These are phyloP conservation scores for Juglanconis juglandina DNA, from an alignment of 2,329 filamentous ascomycete genomes.

Conservation along the genomic window DNA sequence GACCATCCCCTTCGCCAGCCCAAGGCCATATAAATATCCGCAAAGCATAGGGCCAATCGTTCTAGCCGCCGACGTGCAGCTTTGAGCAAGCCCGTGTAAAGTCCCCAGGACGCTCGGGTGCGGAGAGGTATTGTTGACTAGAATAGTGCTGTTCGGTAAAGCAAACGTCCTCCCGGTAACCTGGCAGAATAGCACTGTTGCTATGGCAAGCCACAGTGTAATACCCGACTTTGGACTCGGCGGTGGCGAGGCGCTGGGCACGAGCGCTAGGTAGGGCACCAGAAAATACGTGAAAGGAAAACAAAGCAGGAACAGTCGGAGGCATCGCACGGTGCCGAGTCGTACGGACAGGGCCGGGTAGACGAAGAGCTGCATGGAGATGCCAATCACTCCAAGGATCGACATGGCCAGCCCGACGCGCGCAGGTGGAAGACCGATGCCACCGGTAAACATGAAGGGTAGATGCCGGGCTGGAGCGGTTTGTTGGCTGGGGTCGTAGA, in stretches of 20 bases:
- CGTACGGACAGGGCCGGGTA: conserved; percentile 66
- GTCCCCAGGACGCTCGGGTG: conserved; percentile 46
- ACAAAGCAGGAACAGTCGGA: conserved; percentile 64
- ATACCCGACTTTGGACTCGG: conserved; percentile 49
- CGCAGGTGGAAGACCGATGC: conserved; percentile 68
- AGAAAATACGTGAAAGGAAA: conserved; percentile 69
- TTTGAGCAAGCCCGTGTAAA: conserved; percentile 52
- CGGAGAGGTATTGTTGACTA: conserved; percentile 47
- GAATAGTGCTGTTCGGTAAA: conserved; percentile 42
- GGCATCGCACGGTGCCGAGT: conserved; percentile 66
- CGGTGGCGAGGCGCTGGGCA: conserved; percentile 52
- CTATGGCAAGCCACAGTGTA: conserved; percentile 63
- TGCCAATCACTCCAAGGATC: conserved; percentile 72
- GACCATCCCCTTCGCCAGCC: conserved; percentile 53
- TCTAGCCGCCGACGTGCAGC: conserved; percentile 53
- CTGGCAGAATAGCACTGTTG: conserved; percentile 59
- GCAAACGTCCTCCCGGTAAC: conserved; percentile 66
- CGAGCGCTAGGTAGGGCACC: conserved; percentile 67
- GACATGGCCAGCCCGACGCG: conserved; percentile 76
- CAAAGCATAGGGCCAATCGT: conserved; percentile 59
- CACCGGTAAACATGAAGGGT: conserved; percentile 67
- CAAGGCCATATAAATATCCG: conserved; percentile 59
- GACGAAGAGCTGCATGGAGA: conserved; percentile 66
- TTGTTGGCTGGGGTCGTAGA: conserved; percentile 43
- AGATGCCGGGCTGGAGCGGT: conserved; percentile 32